phyloP scores from a whole-genome alignment of 352 stramenopile genomes.

The Globisporangium viniferum region DNA sequence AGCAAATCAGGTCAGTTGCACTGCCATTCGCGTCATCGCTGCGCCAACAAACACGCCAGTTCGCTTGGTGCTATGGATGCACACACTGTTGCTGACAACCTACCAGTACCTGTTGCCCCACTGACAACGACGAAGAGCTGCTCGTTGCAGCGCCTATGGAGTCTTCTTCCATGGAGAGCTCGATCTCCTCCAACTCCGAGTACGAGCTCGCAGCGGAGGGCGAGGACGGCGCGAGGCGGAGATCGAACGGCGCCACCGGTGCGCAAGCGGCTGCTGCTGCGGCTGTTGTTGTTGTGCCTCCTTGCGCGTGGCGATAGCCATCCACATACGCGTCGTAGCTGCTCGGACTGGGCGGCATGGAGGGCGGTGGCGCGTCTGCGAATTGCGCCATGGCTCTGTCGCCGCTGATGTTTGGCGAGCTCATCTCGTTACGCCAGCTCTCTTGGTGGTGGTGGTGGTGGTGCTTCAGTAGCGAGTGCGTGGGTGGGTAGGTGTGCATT shows the following conservation, averaged over 20 bases:
- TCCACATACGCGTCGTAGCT: slow-evolving; percentile 33
- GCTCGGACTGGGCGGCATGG: slow-evolving; percentile 25
- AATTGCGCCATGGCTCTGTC: background rate
- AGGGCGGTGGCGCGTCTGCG: background rate
- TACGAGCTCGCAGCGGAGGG: slow-evolving; percentile 12
- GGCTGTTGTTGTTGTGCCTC: background rate
- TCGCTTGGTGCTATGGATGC: background rate
- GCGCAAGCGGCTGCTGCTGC: background rate
- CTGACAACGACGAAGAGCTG: background rate
- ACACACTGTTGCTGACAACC: background rate
- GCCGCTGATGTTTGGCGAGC: background rate
- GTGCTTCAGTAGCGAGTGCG: background rate
- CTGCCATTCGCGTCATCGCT: background rate
- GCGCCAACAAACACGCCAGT: background rate
- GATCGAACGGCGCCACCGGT: background rate
- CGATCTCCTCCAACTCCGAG: slow-evolving; percentile 8
- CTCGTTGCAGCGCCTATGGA: background rate
- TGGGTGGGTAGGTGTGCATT: background rate
- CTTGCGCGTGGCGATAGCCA: slow-evolving; percentile 25
- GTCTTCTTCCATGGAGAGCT: slow-evolving; percentile 3
- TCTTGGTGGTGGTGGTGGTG: background rate
- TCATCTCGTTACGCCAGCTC: background rate
- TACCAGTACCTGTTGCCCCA: background rate
- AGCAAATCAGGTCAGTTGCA: background rate
- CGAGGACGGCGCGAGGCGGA: slow-evolving; percentile 8